Conservation (phyloP, 192 early-diverging fungal genomes). For the Linnemannia schmuckeri region DNA sequence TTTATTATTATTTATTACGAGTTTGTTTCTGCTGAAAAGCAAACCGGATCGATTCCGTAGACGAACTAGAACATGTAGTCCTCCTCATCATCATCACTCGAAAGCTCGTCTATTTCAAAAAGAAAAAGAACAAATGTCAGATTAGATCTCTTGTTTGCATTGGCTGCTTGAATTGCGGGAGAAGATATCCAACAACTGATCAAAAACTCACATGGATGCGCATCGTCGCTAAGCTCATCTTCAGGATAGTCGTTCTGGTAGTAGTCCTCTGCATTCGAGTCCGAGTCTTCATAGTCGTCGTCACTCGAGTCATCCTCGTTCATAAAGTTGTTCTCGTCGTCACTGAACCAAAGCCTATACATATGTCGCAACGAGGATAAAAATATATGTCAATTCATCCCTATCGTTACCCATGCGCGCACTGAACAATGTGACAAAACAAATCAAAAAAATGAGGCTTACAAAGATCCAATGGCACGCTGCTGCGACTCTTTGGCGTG, state of each 20-base stretch:
- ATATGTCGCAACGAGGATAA: conserved; percentile 9
- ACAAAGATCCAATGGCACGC: conserved; percentile 62
- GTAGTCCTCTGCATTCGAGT: conserved; percentile 75
- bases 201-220: conserved; percentile 56
- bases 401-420: conserved; percentile 1
- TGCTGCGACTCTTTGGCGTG: conserved; percentile 29
- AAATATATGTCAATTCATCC: neutral
- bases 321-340: conserved; percentile 42
- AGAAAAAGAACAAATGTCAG: neutral
- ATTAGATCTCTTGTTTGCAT: too few relatives aligned
- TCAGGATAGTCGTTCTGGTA: conserved; percentile 87
- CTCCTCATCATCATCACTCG: conserved; percentile 1
- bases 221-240: conserved; percentile 63
- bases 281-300: conserved; percentile 40
- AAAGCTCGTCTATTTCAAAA: conserved; percentile 2
- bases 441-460: conserved; percentile 29
- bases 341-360: conserved; percentile 41
- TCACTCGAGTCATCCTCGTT: conserved; percentile 31
- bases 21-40: neutral
- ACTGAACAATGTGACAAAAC: neutral
- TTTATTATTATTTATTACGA: neutral
- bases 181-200: too few relatives aligned
- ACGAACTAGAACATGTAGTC: conserved; percentile 4
- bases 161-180: neutral
- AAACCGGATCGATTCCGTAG: neutral